phyloP scores from a whole-genome alignment of 805 yeast species.

The Blastobotrys americana region DNA sequence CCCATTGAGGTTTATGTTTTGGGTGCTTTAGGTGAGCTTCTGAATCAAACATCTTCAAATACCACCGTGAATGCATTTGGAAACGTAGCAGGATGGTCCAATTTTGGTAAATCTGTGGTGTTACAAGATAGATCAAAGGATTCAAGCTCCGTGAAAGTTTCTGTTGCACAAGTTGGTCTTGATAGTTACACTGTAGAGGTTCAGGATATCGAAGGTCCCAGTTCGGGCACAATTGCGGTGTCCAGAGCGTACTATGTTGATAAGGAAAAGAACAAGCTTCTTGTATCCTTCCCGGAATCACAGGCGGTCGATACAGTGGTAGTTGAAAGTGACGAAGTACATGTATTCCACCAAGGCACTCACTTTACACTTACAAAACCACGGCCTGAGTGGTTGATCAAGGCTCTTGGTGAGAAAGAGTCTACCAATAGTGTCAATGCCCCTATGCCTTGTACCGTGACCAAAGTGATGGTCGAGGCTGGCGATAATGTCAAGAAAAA shows the following conservation, averaged over 20 bases:
- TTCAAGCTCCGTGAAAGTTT: constrained; percentile 6
- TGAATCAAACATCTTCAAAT: constrained; percentile 8
- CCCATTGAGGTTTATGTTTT: constrained; percentile 24
- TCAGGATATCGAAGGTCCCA: constrained; percentile 9
- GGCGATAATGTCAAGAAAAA: constrained; percentile 26
- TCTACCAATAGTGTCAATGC: constrained; percentile 22
- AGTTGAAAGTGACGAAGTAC: constrained; percentile 15
- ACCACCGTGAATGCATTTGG: constrained; percentile 11
- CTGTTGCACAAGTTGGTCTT: constrained; percentile 10
- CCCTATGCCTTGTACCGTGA: constrained; percentile 30
- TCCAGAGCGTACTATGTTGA: constrained; percentile 1
- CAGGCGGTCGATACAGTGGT: constrained; percentile 24
- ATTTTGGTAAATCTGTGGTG: constrained; percentile 12
- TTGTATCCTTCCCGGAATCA: constrained; percentile 15
- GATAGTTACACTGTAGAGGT: constrained; percentile 8
- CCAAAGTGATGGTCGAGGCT: constrained; percentile 20
- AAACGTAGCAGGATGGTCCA: constrained; percentile 10
- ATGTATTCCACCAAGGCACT: constrained; percentile 25
- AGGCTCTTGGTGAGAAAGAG: constrained; percentile 22
- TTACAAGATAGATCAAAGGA: constrained; percentile 10
- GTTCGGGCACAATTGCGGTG: constrained; percentile 5
- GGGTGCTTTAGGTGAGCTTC: constrained; percentile 24
- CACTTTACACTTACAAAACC: constrained; percentile 23
- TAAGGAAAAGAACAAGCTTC: constrained; percentile 12
- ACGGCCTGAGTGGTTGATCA: constrained; percentile 25